A percentile compares a stretch with the other conserved stretches of the same genome.
Evolutionary conservation across 805 yeast species (phyloP).

Genomic region (Suhomyces pyralidae): DNA sequence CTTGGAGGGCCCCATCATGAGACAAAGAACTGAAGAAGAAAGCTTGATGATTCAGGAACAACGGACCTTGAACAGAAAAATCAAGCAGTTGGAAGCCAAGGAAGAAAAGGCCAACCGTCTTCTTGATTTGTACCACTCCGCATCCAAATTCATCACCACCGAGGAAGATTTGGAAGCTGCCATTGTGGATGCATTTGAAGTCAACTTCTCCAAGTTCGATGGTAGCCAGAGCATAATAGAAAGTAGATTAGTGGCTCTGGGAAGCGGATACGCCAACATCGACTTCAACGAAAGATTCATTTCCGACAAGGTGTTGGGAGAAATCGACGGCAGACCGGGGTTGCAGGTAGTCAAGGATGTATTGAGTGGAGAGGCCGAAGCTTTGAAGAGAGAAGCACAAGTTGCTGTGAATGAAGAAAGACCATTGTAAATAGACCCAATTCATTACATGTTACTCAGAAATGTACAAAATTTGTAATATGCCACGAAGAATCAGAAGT

Average conservation of each 20-base stretch:
- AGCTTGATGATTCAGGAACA: slow-evolving; percentile 52
- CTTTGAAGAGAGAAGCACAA: slow-evolving; percentile 36
- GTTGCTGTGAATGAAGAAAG: slow-evolving; percentile 21
- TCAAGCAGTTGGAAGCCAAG: slow-evolving; percentile 49
- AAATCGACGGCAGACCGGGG: slow-evolving; percentile 42
- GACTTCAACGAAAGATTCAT: slow-evolving; percentile 32
- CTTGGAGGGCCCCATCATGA: slow-evolving; percentile 66
- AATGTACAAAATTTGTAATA: background rate
- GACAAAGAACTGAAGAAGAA: slow-evolving; percentile 72
- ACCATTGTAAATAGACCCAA: background rate
- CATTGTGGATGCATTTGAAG: slow-evolving; percentile 56
- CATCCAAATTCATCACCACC: slow-evolving; percentile 66
- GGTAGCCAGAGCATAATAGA: slow-evolving; percentile 30
- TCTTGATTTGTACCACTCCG: slow-evolving; percentile 68
- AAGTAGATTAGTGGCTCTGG: slow-evolving; percentile 32
- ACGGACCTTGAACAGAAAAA: slow-evolving; percentile 63
- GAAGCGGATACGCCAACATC: slow-evolving; percentile 26
- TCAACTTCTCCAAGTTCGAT: slow-evolving; percentile 34
- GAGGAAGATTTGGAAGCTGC: slow-evolving; percentile 62
- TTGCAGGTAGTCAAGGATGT: slow-evolving; percentile 35
- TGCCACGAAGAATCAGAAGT: too few relatives aligned
- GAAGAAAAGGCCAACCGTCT: slow-evolving; percentile 54
- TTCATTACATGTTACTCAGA: background rate
- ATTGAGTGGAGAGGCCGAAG: slow-evolving; percentile 39
- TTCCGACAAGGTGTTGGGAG: slow-evolving; percentile 37